Conservation (phyloP, 2,329 filamentous ascomycete species). For the Alternaria sp. region DNA sequence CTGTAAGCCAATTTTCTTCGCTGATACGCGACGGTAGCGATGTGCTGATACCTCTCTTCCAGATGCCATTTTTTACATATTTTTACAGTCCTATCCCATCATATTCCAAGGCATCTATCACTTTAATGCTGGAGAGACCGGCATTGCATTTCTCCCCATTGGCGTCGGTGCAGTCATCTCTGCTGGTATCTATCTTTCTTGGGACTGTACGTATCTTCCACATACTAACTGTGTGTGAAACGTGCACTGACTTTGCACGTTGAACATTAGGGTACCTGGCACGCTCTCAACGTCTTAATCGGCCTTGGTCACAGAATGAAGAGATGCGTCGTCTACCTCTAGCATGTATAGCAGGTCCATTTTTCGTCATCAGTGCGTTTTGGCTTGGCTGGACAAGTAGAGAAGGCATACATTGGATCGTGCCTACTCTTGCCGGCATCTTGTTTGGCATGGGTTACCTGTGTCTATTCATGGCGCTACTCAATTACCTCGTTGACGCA, state of each 20-base stretch:
- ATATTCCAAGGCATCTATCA: constrained; percentile 72
- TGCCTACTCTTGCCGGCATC: constrained; percentile 53
- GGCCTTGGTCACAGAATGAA: constrained; percentile 68
- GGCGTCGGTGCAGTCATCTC: constrained; percentile 69
- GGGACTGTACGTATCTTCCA: constrained; percentile 58
- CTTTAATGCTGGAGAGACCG: constrained; percentile 70
- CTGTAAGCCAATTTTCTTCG: constrained; percentile 57
- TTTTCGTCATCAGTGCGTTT: constrained; percentile 57
- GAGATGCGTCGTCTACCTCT: constrained; percentile 76
- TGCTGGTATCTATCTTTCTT: constrained; percentile 69
- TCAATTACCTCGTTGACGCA: constrained; percentile 71
- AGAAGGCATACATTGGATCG: constrained; percentile 54
- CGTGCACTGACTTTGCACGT: not conserved
- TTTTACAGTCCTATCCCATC: constrained; percentile 75
- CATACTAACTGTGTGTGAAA: not conserved
- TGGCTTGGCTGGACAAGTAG: constrained; percentile 56
- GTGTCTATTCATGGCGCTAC: constrained; percentile 60
- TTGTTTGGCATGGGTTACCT: constrained; percentile 59
- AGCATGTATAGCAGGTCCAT: constrained; percentile 73
- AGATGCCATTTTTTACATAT: constrained; percentile 72
- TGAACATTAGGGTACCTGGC: constrained; percentile 55
- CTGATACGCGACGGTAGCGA: not conserved
- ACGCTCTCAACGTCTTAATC: constrained; percentile 58
- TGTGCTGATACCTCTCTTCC: not conserved
- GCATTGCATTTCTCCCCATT: constrained; percentile 75